These are phyloP conservation scores for Harrya chromipes DNA, from an alignment of 768 basidiomycete species.

Conservation along the genomic window DNA sequence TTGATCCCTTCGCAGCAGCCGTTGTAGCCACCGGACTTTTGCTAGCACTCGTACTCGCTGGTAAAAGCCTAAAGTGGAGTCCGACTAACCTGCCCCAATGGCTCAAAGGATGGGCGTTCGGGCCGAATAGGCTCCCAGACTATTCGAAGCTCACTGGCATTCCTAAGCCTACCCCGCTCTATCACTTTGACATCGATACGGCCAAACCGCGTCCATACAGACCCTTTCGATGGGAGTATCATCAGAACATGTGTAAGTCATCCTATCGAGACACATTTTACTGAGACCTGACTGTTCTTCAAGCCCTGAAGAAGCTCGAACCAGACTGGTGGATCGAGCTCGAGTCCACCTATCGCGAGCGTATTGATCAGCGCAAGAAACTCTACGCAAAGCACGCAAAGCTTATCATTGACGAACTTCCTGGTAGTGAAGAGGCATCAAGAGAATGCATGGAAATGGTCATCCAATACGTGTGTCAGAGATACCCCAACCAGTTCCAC, in stretches of 20 bases:
- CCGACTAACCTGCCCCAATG: background rate
- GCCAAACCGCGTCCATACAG: slow-evolving; percentile 51
- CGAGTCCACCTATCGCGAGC: slow-evolving; percentile 46
- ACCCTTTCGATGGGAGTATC: slow-evolving; percentile 54
- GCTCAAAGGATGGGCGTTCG: slow-evolving; percentile 3
- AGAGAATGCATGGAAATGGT: slow-evolving; percentile 54
- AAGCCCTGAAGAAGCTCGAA: slow-evolving; percentile 47
- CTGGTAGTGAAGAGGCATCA: slow-evolving; percentile 48
- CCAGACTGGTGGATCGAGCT: slow-evolving; percentile 58
- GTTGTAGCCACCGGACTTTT: slow-evolving; percentile 6
- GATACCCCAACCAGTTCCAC: slow-evolving; percentile 54
- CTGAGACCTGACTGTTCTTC: background rate
- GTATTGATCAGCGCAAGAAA: slow-evolving; percentile 41
- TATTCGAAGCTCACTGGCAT: slow-evolving; percentile 45
- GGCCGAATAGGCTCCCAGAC: slow-evolving; percentile 27
- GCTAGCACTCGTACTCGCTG: background rate
- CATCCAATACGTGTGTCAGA: slow-evolving; percentile 51
- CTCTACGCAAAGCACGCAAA: slow-evolving; percentile 40
- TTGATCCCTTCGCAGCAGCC: background rate
- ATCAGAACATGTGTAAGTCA: slow-evolving; percentile 52
- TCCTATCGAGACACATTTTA: background rate
- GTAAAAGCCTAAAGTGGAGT: background rate
- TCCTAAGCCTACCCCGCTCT: slow-evolving; percentile 40
- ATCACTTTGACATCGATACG: slow-evolving; percentile 40
- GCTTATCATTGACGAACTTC: slow-evolving; percentile 42